Conservation (phyloP, 148 eudicot species). For the Heliamphora exappendiculata region DNA sequence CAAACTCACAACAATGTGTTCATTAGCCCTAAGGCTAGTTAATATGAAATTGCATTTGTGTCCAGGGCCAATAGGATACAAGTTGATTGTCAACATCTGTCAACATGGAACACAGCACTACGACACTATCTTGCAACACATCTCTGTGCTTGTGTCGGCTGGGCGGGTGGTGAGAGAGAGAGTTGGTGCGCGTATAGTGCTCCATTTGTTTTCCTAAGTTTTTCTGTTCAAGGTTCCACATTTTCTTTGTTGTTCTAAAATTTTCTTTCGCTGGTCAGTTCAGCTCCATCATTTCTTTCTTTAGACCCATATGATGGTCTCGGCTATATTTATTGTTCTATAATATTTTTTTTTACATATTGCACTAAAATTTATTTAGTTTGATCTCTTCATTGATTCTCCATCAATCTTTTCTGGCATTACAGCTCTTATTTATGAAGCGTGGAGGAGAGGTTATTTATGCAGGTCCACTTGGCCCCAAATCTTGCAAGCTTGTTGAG, state of each 20-base stretch:
- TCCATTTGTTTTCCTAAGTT: not conserved
- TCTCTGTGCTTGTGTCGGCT: not conserved
- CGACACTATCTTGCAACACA: not conserved
- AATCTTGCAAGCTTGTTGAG: constrained; percentile 68
- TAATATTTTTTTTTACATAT: not conserved
- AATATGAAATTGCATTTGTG: not conserved
- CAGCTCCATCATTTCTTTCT: not conserved
- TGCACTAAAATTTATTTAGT: not conserved
- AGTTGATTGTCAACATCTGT: not conserved
- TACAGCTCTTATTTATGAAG: constrained; percentile 96
- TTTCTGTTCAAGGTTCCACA: not conserved
- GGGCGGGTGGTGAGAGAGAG: not conserved
- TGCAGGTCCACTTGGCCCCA: constrained; percentile 89
- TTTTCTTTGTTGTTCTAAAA: not conserved
- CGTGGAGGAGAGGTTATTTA: constrained; percentile 95
- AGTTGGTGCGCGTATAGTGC: not conserved
- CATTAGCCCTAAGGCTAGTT: not conserved
- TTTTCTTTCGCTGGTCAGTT: not conserved
- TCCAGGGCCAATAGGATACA: not conserved
- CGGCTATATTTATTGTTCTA: not conserved
- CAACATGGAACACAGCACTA: not conserved
- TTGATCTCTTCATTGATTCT: not conserved
- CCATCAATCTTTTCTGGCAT: not conserved
- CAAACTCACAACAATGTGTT: not conserved
- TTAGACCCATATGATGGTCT: not conserved